A percentile compares a stretch with the other conserved stretches of the same genome.
phyloP scores from a whole-genome alignment of 2,329 filamentous ascomycete species.

The Alternaria ventricosa region DNA sequence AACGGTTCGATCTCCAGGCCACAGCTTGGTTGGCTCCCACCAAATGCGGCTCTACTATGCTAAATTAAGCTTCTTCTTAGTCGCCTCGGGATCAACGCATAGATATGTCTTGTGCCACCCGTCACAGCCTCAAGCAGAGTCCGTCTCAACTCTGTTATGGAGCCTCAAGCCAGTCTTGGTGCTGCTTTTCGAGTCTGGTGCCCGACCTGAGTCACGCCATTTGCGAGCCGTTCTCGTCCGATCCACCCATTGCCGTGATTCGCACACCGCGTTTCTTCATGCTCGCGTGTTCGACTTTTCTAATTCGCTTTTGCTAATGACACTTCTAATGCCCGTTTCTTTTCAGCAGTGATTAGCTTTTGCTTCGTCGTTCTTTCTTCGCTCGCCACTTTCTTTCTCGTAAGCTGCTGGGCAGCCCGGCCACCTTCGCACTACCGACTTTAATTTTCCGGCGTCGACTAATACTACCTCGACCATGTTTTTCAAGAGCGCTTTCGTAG shows the following conservation, averaged over 20 bases:
- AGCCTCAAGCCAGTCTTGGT: constrained; percentile 32
- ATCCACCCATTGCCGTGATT: constrained; percentile 25
- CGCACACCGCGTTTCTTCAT: constrained; percentile 22
- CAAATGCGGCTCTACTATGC: constrained; percentile 22
- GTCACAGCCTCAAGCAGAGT: constrained; percentile 43
- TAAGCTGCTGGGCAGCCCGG: constrained; percentile 48
- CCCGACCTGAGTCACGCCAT: constrained; percentile 40
- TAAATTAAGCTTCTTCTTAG: constrained; percentile 28
- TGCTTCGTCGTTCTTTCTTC: constrained; percentile 36
- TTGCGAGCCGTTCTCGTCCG: constrained; percentile 19
- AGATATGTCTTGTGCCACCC: constrained; percentile 28
- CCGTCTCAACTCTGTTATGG: constrained; percentile 43
- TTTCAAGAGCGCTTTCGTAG: constrained; percentile 37
- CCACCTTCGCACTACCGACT: constrained; percentile 31
- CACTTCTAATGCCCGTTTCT: constrained; percentile 39
- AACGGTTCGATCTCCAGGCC: constrained; percentile 16
- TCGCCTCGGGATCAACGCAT: constrained; percentile 36
- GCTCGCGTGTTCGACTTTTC: constrained; percentile 26
- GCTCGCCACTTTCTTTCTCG: constrained; percentile 37
- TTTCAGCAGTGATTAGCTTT: constrained; percentile 29
- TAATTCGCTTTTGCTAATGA: constrained; percentile 38
- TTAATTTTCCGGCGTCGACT: constrained; percentile 44
- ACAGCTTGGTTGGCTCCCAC: constrained; percentile 35
- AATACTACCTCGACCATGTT: constrained; percentile 43
- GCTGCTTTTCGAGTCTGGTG: constrained; percentile 38